Percentiles rank a stretch among this genome's conserved stretches.
Evolutionary conservation across 345 rosid species (phyloP).

Genomic region (Nasturtium officinale): DNA sequence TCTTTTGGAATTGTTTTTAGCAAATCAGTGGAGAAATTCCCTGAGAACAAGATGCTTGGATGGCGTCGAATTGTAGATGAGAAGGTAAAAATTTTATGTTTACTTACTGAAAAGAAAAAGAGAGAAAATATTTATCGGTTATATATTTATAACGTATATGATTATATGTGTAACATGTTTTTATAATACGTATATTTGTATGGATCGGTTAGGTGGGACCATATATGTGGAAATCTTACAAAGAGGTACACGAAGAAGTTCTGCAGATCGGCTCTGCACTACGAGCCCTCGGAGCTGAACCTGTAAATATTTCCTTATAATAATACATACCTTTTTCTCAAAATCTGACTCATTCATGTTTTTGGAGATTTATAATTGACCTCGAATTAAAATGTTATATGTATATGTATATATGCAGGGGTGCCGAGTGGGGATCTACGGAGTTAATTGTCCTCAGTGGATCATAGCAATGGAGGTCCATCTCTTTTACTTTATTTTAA

Average conservation of each 20-base stretch:
- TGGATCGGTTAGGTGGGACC: conserved; percentile 63
- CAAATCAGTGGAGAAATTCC: conserved; percentile 60
- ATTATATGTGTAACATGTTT: background rate
- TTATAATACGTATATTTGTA: conserved; percentile 6
- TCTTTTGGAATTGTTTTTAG: conserved; percentile 44
- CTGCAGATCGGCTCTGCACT: conserved; percentile 80
- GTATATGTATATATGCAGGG: conserved; percentile 51
- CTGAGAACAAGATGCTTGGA: conserved; percentile 83
- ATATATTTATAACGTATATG: background rate
- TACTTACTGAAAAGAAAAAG: background rate
- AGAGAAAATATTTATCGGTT: background rate
- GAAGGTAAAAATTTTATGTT: conserved; percentile 52
- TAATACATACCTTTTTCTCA: background rate
- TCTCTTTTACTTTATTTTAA: background rate
- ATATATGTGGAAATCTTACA: conserved; percentile 86
- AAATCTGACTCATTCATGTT: background rate
- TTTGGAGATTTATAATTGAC: conserved; percentile 1
- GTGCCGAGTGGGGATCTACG: conserved; percentile 79
- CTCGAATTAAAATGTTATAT: background rate
- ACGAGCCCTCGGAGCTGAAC: conserved; percentile 76
- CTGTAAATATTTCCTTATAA: conserved; percentile 53
- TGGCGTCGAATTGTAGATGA: conserved; percentile 72
- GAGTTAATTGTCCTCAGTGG: conserved; percentile 97
- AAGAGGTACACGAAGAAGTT: conserved; percentile 78
- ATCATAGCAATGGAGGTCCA: conserved; percentile 91